phyloP scores from a whole-genome alignment of 2,329 filamentous ascomycete genomes.

The Phialophora verrucosa region DNA sequence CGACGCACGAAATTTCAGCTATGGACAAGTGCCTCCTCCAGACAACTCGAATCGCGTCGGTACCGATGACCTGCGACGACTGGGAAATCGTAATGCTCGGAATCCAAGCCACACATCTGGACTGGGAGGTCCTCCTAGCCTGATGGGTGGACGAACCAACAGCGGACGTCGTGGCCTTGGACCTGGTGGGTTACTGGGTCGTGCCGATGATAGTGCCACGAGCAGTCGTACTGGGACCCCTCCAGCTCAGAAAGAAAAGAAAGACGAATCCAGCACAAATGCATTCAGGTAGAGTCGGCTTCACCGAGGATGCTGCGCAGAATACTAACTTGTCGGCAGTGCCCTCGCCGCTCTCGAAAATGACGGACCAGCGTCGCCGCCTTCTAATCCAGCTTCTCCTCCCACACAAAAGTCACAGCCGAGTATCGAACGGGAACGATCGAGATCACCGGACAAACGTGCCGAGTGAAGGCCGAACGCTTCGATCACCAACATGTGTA shows the following conservation, averaged over 20 bases:
- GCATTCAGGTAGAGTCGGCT: conserved; percentile 83
- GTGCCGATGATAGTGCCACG: conserved; percentile 81
- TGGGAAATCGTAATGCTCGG: conserved; percentile 70
- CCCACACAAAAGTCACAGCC: conserved; percentile 55
- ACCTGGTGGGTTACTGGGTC: conserved; percentile 72
- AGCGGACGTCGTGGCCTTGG: conserved; percentile 80
- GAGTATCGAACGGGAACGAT: conserved; percentile 50
- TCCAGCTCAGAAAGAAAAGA: conserved; percentile 66
- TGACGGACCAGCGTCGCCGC: conserved; percentile 55
- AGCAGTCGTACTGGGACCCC: conserved; percentile 91
- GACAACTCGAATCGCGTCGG: conserved; percentile 79
- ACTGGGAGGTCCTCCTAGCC: conserved; percentile 79
- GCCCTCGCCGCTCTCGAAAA: conserved; percentile 55
- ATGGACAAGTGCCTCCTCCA: conserved; percentile 70
- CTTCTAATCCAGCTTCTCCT: conserved; percentile 56
- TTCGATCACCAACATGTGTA: conserved; percentile 35
- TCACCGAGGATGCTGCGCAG: not conserved
- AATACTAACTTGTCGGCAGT: conserved; percentile 43
- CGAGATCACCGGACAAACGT: conserved; percentile 51
- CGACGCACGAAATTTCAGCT: conserved; percentile 83
- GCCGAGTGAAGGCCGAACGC: conserved; percentile 30
- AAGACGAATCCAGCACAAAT: conserved; percentile 76
- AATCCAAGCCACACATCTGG: conserved; percentile 63
- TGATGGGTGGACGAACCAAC: conserved; percentile 88
- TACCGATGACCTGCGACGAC: conserved; percentile 86